Evolutionary conservation across 108 stramenopile genomes (phyloP), one percentile per base, ranked within the genome.

Genomic region (Nitzschia sp.): DNA sequence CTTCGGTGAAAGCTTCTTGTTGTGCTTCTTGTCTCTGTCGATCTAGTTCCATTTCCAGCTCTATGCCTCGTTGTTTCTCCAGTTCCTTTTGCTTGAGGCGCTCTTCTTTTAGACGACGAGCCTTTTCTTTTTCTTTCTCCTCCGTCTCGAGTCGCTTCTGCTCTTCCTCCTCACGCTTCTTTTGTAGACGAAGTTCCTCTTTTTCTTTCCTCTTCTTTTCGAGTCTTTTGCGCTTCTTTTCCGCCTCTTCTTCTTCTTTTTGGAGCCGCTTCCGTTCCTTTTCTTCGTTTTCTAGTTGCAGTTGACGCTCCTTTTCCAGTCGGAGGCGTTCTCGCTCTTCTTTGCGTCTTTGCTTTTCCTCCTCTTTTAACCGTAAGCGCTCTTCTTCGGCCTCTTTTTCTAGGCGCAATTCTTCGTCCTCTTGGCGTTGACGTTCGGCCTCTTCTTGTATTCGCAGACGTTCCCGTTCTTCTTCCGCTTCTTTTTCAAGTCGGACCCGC

Each of bases 91-190:
- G 0, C 32, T 63, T 6, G 23, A 48, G n/a, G 3, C 65, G 44
- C 25, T 54, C 41, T 56, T 64, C 63, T 3, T 45, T 65, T n/a
- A n/a, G n/a, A 17, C 26, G 46, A 27, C 46, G 63, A 1, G 36
- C 44, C 47, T 52, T 61, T 23, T 61, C 59, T 41, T 61, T 30
- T 52, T 65, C 44, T 30, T 15, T 11, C 44, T 62, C 61, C 32
- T 65, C 47, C 46, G 30, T 31, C 28, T 65, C 30, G 11, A 17
- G 56, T n/a, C 1, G 56, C 41, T 61, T 31, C 38, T 44, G 13
- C 38, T 61, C 60, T 41, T 61, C 60, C 26, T 61, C 60, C 60
- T 61, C 60, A 17, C 30, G 1, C 31, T 65, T 47, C 31, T 55
- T 48, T 32, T 54, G 53, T 55, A 34, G 36, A 2, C 60, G 60